These are phyloP conservation scores for Acanthamoeba sp. DNA, from an alignment of 208 protist species.

Conservation along the genomic window DNA sequence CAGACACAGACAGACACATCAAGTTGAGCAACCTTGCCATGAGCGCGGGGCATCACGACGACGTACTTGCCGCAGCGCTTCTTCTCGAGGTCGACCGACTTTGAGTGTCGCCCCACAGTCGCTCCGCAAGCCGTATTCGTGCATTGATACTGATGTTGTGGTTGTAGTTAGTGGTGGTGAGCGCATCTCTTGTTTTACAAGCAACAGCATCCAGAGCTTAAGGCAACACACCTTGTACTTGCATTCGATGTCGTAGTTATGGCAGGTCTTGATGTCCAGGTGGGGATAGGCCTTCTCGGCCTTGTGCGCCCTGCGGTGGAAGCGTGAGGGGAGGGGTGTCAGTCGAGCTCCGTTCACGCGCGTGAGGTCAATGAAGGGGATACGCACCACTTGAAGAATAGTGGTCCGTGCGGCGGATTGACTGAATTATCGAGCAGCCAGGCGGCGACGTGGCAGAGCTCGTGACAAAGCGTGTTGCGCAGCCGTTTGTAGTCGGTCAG, in stretches of 20 bases:
- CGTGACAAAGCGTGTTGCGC: conserved; percentile 65
- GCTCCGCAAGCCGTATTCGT: conserved; percentile 8
- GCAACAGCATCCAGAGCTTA: neutral
- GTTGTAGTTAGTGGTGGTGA: too few species aligned
- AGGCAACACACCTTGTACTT: neutral
- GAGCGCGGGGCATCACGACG: neutral
- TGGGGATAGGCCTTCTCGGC: conserved; percentile 37
- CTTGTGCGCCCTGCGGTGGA: neutral
- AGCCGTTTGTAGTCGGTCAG: conserved; percentile 36
- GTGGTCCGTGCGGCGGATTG: conserved; percentile 26
- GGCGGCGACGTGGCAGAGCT: conserved; percentile 59
- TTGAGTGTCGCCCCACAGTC: conserved; percentile 44
- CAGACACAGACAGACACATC: too few species aligned
- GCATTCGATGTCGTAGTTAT: conserved; percentile 70
- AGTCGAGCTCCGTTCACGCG: too few species aligned
- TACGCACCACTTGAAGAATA: conserved; percentile 66
- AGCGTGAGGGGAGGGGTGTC: neutral
- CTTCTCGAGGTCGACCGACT: conserved; percentile 21
- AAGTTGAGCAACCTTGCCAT: neutral
- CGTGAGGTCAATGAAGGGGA: too few species aligned
- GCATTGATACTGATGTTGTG: conserved; percentile 42
- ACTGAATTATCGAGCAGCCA: conserved; percentile 41
- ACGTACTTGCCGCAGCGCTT: conserved; percentile 38
- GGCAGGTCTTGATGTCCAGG: conserved; percentile 51
- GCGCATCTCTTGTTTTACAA: too few species aligned